These are phyloP conservation scores for Dactylis glomerata DNA, from an alignment of 176 grass and related monocot genomes.

Conservation along the genomic window DNA sequence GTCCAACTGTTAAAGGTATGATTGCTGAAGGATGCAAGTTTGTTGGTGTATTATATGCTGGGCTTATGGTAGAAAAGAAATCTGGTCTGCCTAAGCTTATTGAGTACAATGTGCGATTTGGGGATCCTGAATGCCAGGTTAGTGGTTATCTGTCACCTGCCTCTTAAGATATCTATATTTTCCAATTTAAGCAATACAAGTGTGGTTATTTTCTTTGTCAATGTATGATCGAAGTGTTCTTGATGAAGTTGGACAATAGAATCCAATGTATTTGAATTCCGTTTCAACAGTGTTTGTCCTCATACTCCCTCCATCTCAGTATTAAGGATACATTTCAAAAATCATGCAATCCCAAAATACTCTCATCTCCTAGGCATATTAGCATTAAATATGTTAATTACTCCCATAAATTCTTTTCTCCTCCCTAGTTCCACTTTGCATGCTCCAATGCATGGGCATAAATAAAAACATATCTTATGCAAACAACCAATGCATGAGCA, in stretches of 20 bases:
- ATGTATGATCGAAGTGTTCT: neutral
- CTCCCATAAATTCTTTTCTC: too few species aligned
- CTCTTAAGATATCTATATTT: neutral
- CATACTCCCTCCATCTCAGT: too few species aligned
- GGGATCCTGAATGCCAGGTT: slow-evolving; percentile 94
- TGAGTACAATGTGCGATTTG: slow-evolving; percentile 89
- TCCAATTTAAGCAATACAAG: neutral
- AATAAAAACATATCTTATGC: too few species aligned
- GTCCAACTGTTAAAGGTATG: slow-evolving; percentile 86
- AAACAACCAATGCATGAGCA: too few species aligned
- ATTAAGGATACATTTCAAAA: too few species aligned
- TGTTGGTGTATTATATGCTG: slow-evolving; percentile 80
- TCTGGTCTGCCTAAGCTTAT: slow-evolving; percentile 85
- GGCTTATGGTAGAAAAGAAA: slow-evolving; percentile 89
- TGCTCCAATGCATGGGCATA: too few species aligned
- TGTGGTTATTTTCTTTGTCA: slow-evolving; percentile 6
- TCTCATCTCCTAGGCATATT: too few species aligned
- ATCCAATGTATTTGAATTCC: neutral
- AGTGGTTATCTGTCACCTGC: slow-evolving; percentile 19
- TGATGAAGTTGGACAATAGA: neutral
- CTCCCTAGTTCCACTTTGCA: too few species aligned
- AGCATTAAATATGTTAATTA: too few species aligned
- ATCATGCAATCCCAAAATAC: too few species aligned
- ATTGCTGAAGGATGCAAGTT: slow-evolving; percentile 85
- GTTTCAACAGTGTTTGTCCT: neutral